Percentiles rank a stretch among this genome's conserved stretches.
Conservation (phyloP, 768 basidiomycete genomes). For the Suillus occidentalis region DNA sequence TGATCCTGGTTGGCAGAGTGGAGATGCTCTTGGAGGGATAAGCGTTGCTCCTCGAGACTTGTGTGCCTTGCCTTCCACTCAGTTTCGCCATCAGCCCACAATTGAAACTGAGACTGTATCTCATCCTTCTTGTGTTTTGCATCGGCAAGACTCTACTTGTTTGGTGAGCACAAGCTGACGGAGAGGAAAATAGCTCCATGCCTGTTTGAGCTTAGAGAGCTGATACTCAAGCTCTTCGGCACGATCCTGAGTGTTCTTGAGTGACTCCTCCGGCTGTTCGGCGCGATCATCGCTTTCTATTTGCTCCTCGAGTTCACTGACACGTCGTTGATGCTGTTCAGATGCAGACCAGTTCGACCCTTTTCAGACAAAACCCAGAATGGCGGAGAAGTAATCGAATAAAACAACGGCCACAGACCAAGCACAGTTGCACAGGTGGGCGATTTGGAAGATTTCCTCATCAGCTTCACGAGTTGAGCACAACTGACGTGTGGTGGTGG, state of each 20-base stretch:
- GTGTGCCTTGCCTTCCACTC: constrained; percentile 51
- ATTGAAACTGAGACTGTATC: constrained; percentile 47
- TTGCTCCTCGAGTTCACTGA: constrained; percentile 77
- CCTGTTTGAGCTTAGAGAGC: constrained; percentile 78
- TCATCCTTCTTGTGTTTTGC: constrained; percentile 63
- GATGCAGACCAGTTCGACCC: constrained; percentile 36
- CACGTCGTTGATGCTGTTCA: constrained; percentile 53
- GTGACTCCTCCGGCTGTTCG: constrained; percentile 66
- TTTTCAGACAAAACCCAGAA: no score
- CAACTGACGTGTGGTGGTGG: no score
- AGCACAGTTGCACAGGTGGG: no score
- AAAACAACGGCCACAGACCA: no score
- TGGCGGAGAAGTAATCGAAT: no score
- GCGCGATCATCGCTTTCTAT: constrained; percentile 82
- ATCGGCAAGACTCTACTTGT: constrained; percentile 49
- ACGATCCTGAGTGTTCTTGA: constrained; percentile 78
- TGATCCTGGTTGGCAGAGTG: constrained; percentile 45
- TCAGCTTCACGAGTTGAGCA: no score
- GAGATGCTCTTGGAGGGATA: constrained; percentile 43
- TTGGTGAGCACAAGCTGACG: constrained; percentile 1
- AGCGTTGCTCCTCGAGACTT: constrained; percentile 43
- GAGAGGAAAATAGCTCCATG: constrained; percentile 24
- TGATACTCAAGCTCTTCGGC: constrained; percentile 84
- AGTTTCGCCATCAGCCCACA: constrained; percentile 41
- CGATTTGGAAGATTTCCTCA: no score